Base-by-base conservation (phyloP, 257 asterid species). In the Orobanche coerulescens region DNA sequence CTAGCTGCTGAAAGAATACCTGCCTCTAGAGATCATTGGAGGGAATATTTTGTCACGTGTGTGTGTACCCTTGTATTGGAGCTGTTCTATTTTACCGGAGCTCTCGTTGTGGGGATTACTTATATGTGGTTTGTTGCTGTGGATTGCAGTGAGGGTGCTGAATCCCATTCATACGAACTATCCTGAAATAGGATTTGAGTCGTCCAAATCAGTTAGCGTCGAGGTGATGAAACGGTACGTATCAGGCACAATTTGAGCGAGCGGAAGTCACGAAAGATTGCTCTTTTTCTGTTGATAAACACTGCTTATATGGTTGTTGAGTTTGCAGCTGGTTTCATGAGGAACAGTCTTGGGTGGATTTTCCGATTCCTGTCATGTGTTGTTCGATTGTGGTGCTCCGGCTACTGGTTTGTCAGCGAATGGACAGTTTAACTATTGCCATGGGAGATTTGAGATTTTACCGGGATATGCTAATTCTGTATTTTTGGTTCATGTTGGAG, bases 311-410 rank as follows among this genome's bases (percentile, higher is more conserved):
- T 92, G 98, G 89, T 86, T 64, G 93, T 92, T 44, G 98, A 88
- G 62, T 88, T 92, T 67, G 83, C 71, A 39, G 95, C 90, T 30
- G 98, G 97, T 50, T 92, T 93, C 74, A 83, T 89, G 97, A 86
- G 97, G 44, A 93, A 93, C 77, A 93, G 98, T 72, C 97, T 93
- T 65, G 98, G 98, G 57, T 78, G 89, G 83, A 89, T 93, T 74
- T n/a, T 89, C 98, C 0, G 98, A 93, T 79, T 97, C 97, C 9
- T 89, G 98, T 56, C 98, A 93, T 62, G 89, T 93, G 98, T 67
- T 93, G 83, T 93, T 89, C 66, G 98, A 93, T 65, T 93, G 98
- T 77, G 98, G 96, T 69, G 98, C 98, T 65, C 71, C 89, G 9
- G 98, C 92, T 0, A 89, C 89, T 71, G 98, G 98, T 57, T 73